Conservation (phyloP, 2,329 filamentous ascomycete species). For the Pseudocercospora crystallina region DNA sequence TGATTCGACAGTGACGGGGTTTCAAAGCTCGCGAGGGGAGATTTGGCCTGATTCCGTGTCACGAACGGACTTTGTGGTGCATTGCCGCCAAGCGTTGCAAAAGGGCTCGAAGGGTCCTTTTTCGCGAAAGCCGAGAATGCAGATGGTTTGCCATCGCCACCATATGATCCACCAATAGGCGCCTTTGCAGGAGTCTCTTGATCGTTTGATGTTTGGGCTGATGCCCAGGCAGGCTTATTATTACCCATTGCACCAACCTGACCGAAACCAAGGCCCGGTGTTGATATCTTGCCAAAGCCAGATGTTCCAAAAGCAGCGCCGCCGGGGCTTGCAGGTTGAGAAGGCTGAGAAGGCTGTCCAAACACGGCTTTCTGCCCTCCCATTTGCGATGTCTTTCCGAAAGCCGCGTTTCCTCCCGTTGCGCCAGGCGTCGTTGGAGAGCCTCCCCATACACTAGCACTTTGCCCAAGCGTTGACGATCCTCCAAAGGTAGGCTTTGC, state of each 20-base stretch:
- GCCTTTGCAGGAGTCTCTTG: too few species aligned
- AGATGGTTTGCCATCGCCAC: too few species aligned
- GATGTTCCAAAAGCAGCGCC: constrained; percentile 11
- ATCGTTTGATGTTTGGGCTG: constrained; percentile 12
- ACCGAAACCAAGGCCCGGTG: constrained; percentile 10
- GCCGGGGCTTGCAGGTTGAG: not conserved
- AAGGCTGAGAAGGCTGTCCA: not conserved
- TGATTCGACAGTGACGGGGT: constrained; percentile 15
- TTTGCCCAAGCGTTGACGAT: constrained; percentile 1
- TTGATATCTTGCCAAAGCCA: constrained; percentile 4
- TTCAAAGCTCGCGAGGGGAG: not conserved
- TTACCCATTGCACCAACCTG: constrained; percentile 8
- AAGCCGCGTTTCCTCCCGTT: not conserved
- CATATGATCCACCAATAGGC: too few species aligned
- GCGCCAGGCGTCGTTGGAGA: not conserved
- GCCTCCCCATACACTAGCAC: constrained; percentile 1
- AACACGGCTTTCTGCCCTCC: too few species aligned
- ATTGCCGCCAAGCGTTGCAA: constrained; percentile 7
- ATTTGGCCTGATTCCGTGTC: constrained; percentile 17
- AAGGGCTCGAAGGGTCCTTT: not conserved
- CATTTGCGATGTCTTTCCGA: constrained; percentile 1
- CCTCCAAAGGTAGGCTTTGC: not conserved
- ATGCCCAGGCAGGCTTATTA: constrained; percentile 7
- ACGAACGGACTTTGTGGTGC: constrained; percentile 11
- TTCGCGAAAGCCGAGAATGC: not conserved